phyloP scores from a whole-genome alignment of 78 protist species.

The Emiliania huxleyi region DNA sequence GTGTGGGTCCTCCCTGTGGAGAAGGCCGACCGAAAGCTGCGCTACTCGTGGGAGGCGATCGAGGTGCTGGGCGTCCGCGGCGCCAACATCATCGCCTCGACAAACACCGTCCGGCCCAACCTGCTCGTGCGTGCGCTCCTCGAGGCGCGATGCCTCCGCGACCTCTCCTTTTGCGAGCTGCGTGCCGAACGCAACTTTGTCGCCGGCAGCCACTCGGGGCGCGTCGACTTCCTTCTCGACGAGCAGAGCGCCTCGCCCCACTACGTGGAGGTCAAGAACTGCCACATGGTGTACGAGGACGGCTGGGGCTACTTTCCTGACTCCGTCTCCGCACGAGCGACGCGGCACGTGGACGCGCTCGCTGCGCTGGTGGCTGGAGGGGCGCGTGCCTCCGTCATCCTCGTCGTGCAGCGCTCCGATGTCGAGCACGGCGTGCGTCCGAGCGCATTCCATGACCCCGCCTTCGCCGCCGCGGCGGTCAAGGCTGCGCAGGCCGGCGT shows the following conservation, averaged over 20 bases:
- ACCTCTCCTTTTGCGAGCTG: not conserved
- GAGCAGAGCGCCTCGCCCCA: not conserved
- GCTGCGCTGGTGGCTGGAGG: too few species aligned
- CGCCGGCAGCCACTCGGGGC: not conserved
- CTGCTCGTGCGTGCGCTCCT: not conserved
- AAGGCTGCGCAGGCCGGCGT: too few species aligned
- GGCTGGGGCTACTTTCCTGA: not conserved
- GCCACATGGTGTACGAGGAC: conserved; percentile 1
- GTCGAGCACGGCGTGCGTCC: too few species aligned
- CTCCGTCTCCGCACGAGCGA: too few species aligned
- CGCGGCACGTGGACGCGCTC: too few species aligned
- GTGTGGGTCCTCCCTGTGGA: not conserved
- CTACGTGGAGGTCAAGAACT: not conserved
- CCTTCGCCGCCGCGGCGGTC: too few species aligned
- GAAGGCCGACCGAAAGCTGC: not conserved
- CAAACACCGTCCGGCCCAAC: not conserved
- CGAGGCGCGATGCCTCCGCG: not conserved
- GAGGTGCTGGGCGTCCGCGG: not conserved
- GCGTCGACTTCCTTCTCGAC: not conserved
- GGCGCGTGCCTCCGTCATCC: too few species aligned
- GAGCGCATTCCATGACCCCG: too few species aligned
- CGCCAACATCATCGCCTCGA: not conserved
- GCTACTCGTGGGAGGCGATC: not conserved
- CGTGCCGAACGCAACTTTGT: not conserved
- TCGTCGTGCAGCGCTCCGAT: too few species aligned